Percentiles rank a stretch among this genome's conserved stretches.
Evolutionary conservation across 1,284 basidiomycete species (phyloP).

Genomic region (Cutaneotrichosporon mucoides): DNA sequence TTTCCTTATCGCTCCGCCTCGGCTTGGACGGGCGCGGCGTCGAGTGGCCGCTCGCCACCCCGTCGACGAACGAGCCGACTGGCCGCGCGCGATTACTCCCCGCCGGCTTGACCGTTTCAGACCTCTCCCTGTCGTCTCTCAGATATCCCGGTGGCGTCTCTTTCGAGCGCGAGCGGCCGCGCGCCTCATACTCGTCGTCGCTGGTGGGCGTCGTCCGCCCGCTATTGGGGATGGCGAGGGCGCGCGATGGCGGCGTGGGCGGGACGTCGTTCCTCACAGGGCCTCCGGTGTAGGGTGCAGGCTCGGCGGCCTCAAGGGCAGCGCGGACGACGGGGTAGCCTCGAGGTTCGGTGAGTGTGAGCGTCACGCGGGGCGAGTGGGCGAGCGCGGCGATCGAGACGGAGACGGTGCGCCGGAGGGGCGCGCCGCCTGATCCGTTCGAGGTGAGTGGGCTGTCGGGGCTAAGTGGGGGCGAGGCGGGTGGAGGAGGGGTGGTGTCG

Average conservation of each 20-base stretch:
- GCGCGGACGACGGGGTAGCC: conserved; percentile 23
- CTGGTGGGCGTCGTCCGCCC: neutral
- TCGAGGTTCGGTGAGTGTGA: conserved; percentile 31
- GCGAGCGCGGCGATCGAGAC: neutral
- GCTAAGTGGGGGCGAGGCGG: neutral
- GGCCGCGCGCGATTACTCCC: neutral
- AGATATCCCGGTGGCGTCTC: conserved; percentile 7
- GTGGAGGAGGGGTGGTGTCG: neutral
- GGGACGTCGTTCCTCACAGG: neutral
- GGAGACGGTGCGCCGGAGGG: neutral
- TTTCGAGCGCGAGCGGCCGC: conserved; percentile 35
- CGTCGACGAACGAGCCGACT: neutral
- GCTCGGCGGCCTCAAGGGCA: conserved; percentile 21
- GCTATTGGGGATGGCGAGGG: conserved; percentile 9
- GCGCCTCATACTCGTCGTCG: conserved; percentile 19
- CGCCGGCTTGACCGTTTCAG: neutral
- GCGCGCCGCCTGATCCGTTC: neutral
- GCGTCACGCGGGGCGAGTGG: conserved; percentile 15
- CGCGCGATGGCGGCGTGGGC: conserved; percentile 7
- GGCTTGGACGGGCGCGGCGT: neutral
- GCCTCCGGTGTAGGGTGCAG: neutral
- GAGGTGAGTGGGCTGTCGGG: neutral
- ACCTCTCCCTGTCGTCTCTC: neutral
- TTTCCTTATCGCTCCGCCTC: neutral
- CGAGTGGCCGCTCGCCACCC: neutral